phyloP scores from a whole-genome alignment of 225 moss, liverwort and hornwort species.

The Pleurozium schreberi region DNA sequence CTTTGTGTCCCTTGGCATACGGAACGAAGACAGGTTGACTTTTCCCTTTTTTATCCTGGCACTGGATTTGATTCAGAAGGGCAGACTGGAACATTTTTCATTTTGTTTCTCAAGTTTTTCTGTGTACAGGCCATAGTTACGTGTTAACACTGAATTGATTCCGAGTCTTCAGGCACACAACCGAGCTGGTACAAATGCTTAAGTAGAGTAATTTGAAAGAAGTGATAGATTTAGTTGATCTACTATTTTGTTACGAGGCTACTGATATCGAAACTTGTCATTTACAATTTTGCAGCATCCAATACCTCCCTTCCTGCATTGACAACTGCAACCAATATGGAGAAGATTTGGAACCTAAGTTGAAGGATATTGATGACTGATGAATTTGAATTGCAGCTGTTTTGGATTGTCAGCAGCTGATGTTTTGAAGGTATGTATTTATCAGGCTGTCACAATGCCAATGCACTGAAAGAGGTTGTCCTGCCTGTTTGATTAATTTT shows the following conservation, averaged over 20 bases:
- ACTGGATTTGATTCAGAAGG: neutral
- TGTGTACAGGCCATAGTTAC: neutral
- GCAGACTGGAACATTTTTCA: neutral
- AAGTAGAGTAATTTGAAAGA: neutral
- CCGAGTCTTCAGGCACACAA: neutral
- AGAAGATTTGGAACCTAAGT: conserved; percentile 86
- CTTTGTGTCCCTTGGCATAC: conserved; percentile 67
- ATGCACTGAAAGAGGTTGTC: no score
- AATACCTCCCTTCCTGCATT: conserved; percentile 68
- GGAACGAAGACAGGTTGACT: conserved; percentile 76
- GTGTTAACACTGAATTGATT: neutral
- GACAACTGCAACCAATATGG: conserved; percentile 92
- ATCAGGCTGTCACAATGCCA: no score
- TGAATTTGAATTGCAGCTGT: neutral
- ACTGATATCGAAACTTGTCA: neutral
- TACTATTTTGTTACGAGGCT: neutral
- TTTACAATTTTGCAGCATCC: conserved; percentile 39
- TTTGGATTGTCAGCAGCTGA: neutral
- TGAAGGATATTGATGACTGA: conserved; percentile 52
- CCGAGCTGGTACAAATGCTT: neutral
- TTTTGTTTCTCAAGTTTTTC: neutral
- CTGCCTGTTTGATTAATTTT: no score
- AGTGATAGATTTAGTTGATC: neutral
- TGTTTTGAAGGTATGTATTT: neutral
- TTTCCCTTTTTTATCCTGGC: neutral